These are phyloP conservation scores for Fusarium papillatum DNA, from an alignment of 2,329 filamentous ascomycete genomes.

Conservation along the genomic window DNA sequence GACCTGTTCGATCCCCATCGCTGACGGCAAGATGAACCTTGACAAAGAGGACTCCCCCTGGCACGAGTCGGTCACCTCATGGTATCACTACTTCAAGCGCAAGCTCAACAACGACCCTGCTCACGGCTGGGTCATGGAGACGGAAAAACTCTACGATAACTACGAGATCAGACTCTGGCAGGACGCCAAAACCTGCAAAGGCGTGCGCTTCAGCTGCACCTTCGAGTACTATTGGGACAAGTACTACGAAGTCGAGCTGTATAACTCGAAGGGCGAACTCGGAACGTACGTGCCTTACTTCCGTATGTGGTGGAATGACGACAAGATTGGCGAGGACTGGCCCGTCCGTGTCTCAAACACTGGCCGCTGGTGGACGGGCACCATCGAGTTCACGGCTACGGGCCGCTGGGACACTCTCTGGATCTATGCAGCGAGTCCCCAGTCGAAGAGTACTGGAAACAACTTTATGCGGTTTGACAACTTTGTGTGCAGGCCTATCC, in stretches of 20 bases:
- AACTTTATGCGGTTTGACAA: constrained; percentile 6
- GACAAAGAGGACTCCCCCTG: not conserved
- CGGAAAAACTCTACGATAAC: not conserved
- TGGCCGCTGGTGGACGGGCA: not conserved
- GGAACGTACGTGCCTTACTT: not conserved
- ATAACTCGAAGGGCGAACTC: not conserved
- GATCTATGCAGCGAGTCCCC: constrained; percentile 6
- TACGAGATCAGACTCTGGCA: not conserved
- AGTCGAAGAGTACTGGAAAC: not conserved
- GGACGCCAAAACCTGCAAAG: constrained; percentile 5
- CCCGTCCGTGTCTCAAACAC: not conserved
- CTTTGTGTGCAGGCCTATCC: constrained; percentile 6
- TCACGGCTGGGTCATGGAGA: not conserved
- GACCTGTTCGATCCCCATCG: constrained; percentile 10
- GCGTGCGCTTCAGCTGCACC: constrained; percentile 8
- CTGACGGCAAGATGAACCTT: constrained; percentile 7
- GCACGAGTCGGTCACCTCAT: not conserved
- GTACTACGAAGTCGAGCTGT: not conserved
- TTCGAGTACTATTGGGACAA: constrained; percentile 20
- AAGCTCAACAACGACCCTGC: not conserved
- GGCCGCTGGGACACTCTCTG: constrained; percentile 1
- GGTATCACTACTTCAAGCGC: not conserved
- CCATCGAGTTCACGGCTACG: not conserved
- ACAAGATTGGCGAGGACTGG: constrained; percentile 1
- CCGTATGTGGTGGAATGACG: constrained; percentile 12